Percentiles rank a stretch among this genome's conserved stretches.
Evolutionary conservation across 2,329 filamentous ascomycete species (phyloP).

Genomic region (Fusarium sarcochroum): DNA sequence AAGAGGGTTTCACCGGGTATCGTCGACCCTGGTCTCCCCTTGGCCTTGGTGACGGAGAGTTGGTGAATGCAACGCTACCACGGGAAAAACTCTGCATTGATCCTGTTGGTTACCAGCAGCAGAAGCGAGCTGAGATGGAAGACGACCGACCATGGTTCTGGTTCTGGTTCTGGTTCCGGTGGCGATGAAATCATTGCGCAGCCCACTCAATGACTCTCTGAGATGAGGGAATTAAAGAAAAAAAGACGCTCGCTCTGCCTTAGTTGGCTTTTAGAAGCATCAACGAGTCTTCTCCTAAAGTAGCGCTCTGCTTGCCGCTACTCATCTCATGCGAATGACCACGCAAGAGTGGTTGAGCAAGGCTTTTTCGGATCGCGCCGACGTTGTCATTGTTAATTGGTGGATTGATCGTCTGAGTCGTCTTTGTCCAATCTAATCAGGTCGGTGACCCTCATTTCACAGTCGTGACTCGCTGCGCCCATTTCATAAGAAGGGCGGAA

Average conservation of each 20-base stretch:
- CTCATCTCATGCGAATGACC: constrained; percentile 10
- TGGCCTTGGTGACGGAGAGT: not conserved
- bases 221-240: constrained; percentile 42
- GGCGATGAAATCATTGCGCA: constrained; percentile 38
- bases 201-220: constrained; percentile 18
- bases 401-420: constrained; percentile 10
- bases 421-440: constrained; percentile 27
- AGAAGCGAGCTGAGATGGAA: constrained; percentile 5
- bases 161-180: no score
- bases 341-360: constrained; percentile 15
- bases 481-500: constrained; percentile 33
- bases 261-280: not conserved
- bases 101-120: constrained; percentile 13
- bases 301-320: constrained; percentile 30
- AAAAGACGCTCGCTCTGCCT: constrained; percentile 18
- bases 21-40: constrained; percentile 29
- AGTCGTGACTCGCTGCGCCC: constrained; percentile 13
- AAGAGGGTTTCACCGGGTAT: constrained; percentile 36
- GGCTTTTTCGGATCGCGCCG: constrained; percentile 13
- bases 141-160: not conserved
- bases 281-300: constrained; percentile 9
- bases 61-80: constrained; percentile 20
- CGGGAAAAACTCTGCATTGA: constrained; percentile 37
- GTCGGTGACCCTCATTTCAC: constrained; percentile 19
- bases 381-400: constrained; percentile 7